Evolutionary conservation across 2,329 filamentous ascomycete species (phyloP).

Genomic region (Fusarium globosum): DNA sequence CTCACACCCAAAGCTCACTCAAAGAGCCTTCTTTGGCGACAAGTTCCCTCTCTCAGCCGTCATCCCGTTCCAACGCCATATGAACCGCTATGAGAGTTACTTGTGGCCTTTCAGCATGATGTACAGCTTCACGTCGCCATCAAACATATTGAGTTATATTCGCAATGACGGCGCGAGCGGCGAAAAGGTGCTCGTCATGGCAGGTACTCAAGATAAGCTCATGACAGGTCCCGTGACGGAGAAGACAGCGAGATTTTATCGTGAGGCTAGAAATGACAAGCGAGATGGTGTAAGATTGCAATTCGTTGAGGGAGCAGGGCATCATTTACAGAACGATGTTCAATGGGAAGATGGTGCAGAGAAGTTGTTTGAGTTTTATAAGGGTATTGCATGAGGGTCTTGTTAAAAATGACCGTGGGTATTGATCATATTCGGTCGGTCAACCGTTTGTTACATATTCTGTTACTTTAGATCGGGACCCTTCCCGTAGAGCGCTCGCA

Average conservation of each 20-base stretch:
- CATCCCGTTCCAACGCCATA: constrained; percentile 54
- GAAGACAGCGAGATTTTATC: constrained; percentile 50
- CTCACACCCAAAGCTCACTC: constrained; percentile 60
- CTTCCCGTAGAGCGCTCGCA: not conserved
- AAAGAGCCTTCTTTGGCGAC: constrained; percentile 62
- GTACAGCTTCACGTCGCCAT: constrained; percentile 54
- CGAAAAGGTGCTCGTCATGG: constrained; percentile 53
- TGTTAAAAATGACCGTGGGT: not conserved
- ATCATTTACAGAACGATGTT: constrained; percentile 66
- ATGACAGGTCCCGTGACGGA: constrained; percentile 53
- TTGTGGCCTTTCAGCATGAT: constrained; percentile 63
- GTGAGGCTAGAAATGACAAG: constrained; percentile 17
- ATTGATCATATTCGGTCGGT: not conserved
- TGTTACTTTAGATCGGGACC: not conserved
- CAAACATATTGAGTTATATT: constrained; percentile 54
- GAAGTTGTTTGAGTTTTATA: constrained; percentile 57
- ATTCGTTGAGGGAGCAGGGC: constrained; percentile 58
- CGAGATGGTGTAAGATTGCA: constrained; percentile 53
- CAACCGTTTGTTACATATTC: not conserved
- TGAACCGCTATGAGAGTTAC: constrained; percentile 63
- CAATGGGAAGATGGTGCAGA: constrained; percentile 59
- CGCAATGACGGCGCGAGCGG: constrained; percentile 29
- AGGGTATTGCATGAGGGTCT: constrained; percentile 20
- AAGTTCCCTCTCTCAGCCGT: constrained; percentile 55
- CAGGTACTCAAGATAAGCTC: constrained; percentile 54